phyloP scores from a whole-genome alignment of 192 early-diverging fungal genomes.

The Kappamyces sp. region DNA sequence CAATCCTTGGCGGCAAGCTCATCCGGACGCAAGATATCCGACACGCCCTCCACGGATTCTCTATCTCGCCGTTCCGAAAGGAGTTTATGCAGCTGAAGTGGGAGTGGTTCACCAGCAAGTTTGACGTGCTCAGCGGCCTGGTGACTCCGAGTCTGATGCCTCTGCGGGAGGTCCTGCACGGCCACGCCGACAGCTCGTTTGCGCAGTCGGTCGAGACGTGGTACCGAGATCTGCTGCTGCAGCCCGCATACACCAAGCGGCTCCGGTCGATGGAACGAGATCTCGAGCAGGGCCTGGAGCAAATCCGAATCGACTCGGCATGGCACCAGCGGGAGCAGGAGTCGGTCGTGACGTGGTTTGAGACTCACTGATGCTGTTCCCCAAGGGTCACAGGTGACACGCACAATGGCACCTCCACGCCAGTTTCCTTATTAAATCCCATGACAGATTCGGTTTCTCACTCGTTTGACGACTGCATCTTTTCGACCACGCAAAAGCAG shows the following conservation, averaged over 20 bases:
- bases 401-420: too few relatives aligned
- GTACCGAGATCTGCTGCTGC: slow-evolving; percentile 9
- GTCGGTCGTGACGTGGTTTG: slow-evolving; percentile 1
- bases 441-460: too few relatives aligned
- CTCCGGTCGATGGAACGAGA: slow-evolving; percentile 1
- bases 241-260: slow-evolving; percentile 2
- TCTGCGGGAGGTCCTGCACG: not conserved
- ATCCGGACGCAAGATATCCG: not conserved
- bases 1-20: too few relatives aligned
- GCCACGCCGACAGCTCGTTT: not conserved
- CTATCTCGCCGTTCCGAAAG: not conserved
- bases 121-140: not conserved
- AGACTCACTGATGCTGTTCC: not conserved
- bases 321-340: slow-evolving; percentile 11
- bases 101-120: not conserved
- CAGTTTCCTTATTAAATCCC: too few relatives aligned
- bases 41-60: not conserved
- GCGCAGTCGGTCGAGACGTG: slow-evolving; percentile 15
- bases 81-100: not conserved
- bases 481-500: too few relatives aligned
- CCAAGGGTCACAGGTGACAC: too few relatives aligned
- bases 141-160: not conserved
- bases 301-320: slow-evolving; percentile 4
- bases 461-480: too few relatives aligned
- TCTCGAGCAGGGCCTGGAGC: slow-evolving; percentile 20